Evolutionary conservation across 192 early-diverging fungal genomes (phyloP), one percentile per base, ranked within the genome.

Genomic region (Allomyces arbusculus): DNA sequence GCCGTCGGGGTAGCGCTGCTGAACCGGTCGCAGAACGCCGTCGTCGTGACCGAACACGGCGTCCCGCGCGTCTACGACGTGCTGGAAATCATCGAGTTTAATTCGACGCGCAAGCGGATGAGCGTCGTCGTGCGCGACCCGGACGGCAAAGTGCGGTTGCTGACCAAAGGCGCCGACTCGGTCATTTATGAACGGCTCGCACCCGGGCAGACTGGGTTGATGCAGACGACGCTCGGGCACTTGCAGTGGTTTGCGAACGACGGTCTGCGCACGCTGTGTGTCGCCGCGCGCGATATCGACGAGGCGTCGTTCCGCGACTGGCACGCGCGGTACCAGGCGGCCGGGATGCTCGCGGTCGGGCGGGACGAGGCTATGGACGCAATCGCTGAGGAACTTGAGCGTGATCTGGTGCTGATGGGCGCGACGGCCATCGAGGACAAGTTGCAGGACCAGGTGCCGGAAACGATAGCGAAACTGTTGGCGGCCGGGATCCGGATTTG

Each of bases 361-460:
- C 85, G 92, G 44, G 87, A 87, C 8, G 79, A 83, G 55, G 78
- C 83, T 61, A 77, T 89, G 26, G 89, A 89, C 23, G 67, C 66
- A 22, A 78, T 89, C 10, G 80, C 89, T 0, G 88, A 89, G 19
- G 75, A 84, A 65, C 88, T 98, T 63, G 95, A 98, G 71, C 61
- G 72, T 19, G 80, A 91, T 26, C 75, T 98, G 61, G 82, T 77
- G 23, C 77, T 98, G 24, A 78, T 93, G 64, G 95, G 95, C 1
- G 92, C 91, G 0, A 94, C 95, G 0, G 95, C 91, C 0, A 98
- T 98, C 63, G 95, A 98, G 72, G 95, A 98, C 73, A 88, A 90
- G 69, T 78, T 98, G 23, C 95, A 98, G 70, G 92, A 96, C 62
- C 90, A 89, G 11, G 95, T 96, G 1, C 95, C 95, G 0, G 87